A percentile compares a stretch with the other conserved stretches of the same genome.
These are phyloP conservation scores for Jatropha podagrica DNA, from an alignment of 441 rosid species.

Conservation along the genomic window DNA sequence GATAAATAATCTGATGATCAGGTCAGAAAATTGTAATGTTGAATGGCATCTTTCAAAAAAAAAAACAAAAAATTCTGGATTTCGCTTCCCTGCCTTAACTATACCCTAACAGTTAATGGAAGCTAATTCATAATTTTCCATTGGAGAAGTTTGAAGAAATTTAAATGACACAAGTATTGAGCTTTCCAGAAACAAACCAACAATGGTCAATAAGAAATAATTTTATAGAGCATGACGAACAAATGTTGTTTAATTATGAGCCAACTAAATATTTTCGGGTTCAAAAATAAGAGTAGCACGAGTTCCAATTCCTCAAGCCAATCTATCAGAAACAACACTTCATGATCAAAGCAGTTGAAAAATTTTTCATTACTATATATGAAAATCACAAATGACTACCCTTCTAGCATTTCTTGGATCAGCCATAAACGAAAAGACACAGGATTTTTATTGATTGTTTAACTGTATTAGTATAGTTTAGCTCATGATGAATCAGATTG, in stretches of 20 bases:
- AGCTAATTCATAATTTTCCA: too few relatives aligned
- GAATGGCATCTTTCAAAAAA: too few relatives aligned
- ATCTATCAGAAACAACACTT: not conserved
- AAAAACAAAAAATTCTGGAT: too few relatives aligned
- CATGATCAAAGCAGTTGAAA: not conserved
- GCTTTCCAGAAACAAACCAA: not conserved
- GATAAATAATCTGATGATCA: too few relatives aligned
- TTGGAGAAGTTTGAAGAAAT: not conserved
- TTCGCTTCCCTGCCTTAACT: not conserved
- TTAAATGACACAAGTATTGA: not conserved
- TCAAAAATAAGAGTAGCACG: not conserved
- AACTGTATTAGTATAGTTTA: slow-evolving; percentile 8
- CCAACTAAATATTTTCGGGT: not conserved
- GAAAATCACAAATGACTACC: slow-evolving; percentile 13
- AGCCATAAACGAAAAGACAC: not conserved
- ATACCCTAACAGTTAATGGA: too few relatives aligned
- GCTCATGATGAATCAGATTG: not conserved
- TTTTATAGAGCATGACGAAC: slow-evolving; percentile 14
- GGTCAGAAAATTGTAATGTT: too few relatives aligned
- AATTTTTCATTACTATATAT: not conserved
- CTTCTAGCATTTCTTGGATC: not conserved
- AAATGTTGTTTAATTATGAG: not conserved
- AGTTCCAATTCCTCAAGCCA: not conserved
- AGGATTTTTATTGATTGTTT: slow-evolving; percentile 13
- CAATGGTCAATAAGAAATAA: not conserved